Evolutionary conservation across 306 rosid species (phyloP), one percentile per base, ranked within the genome.

Genomic region (Gastrolobium bilobum): DNA sequence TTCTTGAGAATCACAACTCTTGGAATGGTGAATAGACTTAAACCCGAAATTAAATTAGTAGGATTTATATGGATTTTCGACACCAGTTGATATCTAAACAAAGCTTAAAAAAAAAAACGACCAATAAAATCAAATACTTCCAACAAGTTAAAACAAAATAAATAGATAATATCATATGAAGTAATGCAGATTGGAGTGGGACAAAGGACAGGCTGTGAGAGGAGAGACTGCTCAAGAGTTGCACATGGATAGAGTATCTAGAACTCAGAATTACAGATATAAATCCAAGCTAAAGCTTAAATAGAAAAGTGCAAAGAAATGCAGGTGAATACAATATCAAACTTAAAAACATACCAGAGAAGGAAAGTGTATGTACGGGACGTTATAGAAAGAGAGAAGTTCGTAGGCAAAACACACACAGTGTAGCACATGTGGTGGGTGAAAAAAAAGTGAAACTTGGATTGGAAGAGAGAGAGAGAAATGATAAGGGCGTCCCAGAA

Each of bases 321-420:
- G 78, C 40, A 71, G 72, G 71, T 66, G 84, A 77, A 70, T 61
- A 54, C 72, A 48, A 10, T 15, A 35, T 51, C 37, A 58, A 81
- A 77, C 35, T 66, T 83, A 84, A 79, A 56, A 69, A 73, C 69
- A 75, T 83, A 26, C 90, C 33, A 37, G 51, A 85, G 75, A 65
- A 39, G 89, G 90, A 82, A 89, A 78, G 81, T 50, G 77, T 43
- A 14, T 43, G 42, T 9, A 39, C 10, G 73, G 31, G 68, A 51
- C 38, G 48, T 50, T 14, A 62, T 8, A 31, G 73, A 54, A 79
- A 20, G 61, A 8, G 46, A 60, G 14, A 8, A 58, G 38, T n/a
- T n/a, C n/a, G n/a, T n/a, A 31, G 33, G 51, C n/a, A 6, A 78
- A 42, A 77, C 4, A 26, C 40, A 74, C 42, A 53, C 3, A 34